Evolutionary conservation across 345 rosid species (phyloP), one percentile per base, ranked within the genome.

Genomic region (Moringa oleifera): DNA sequence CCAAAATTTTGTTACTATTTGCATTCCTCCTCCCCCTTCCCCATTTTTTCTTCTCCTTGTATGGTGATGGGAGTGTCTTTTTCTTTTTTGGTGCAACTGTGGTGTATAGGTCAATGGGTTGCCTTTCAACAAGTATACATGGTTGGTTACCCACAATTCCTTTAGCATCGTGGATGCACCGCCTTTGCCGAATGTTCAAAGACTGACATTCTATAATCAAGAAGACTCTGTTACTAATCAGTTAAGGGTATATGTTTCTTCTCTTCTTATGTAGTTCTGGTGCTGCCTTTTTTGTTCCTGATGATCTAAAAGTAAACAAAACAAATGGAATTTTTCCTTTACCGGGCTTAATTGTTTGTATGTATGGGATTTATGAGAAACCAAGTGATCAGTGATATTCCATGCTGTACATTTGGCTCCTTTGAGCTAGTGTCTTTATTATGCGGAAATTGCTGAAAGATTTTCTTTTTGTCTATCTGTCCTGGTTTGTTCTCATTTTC

Each of bases 91-190:
- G 16, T 25, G 2, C 57, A 20, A 41, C 12, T 41, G 1, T 41
- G 47, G 47, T 41, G 11, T 69, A 68, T 72, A 90, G 96, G 70
- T 84, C 72, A 83, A 81, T 55, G 97, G 86, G 31, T 77, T 94
- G 75, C 95, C 97, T 59, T 90, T 88, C 68, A 94, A 90, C 82
- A 94, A 85, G 79, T 94, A 94, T 71, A 75, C 97, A 28, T 94
- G 99, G 99, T 72, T 94, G 33, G 80, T 94, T 67, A 94, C 97
- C 2, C 99, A 94, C 57, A 94, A 94, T 78, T 76, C 99, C 4
- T 94, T 94, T 67, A 88, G 97, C 73, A 90, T 85, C 49, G 96
- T 86, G 51, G 92, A 94, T 80, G 79, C 90, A 53, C 96, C 96
- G 2, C 67, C 91, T 67, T 73, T 90, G 72, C 76, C 92, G 0